A percentile compares a stretch with the other conserved stretches of the same genome.
Conservation (phyloP, 257 asterid species). For the Ehretia macrophylla region DNA sequence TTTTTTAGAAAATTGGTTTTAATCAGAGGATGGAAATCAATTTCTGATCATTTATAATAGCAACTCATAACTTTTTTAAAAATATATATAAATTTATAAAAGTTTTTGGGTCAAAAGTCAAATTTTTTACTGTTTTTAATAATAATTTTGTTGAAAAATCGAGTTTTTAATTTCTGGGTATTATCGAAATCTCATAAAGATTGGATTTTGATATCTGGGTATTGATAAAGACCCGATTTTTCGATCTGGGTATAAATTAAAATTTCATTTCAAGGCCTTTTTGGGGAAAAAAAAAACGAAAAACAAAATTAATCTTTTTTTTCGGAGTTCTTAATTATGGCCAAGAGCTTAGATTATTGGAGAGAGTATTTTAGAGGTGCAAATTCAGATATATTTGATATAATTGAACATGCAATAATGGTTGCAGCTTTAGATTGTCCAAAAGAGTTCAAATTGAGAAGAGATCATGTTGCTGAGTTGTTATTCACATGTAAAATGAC, state of each 20-base stretch:
- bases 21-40: neutral
- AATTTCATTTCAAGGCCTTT: slow-evolving; percentile 14
- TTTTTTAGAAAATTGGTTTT: neutral
- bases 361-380: slow-evolving; percentile 75
- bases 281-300: neutral
- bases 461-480: slow-evolving; percentile 87
- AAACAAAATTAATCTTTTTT: neutral
- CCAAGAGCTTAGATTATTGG: slow-evolving; percentile 63
- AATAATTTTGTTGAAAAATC: slow-evolving; percentile 10
- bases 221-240: slow-evolving; percentile 20
- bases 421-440: slow-evolving; percentile 89
- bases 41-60: slow-evolving; percentile 27
- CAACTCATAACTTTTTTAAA: slow-evolving; percentile 17
- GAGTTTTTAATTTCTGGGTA: slow-evolving; percentile 17
- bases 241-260: slow-evolving; percentile 18
- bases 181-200: slow-evolving; percentile 25
- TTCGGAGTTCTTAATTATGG: slow-evolving; percentile 42
- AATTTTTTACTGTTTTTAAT: neutral
- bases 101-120: slow-evolving; percentile 25
- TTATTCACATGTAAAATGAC: slow-evolving; percentile 65
- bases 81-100: slow-evolving; percentile 7
- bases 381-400: slow-evolving; percentile 62
- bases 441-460: slow-evolving; percentile 60
- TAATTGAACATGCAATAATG: slow-evolving; percentile 67
- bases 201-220: slow-evolving; percentile 35